A percentile compares a stretch with the other conserved stretches of the same genome.
These are phyloP conservation scores for Cutaneotrichosporon sp. DNA, from an alignment of 1,284 basidiomycete genomes.

Conservation along the genomic window DNA sequence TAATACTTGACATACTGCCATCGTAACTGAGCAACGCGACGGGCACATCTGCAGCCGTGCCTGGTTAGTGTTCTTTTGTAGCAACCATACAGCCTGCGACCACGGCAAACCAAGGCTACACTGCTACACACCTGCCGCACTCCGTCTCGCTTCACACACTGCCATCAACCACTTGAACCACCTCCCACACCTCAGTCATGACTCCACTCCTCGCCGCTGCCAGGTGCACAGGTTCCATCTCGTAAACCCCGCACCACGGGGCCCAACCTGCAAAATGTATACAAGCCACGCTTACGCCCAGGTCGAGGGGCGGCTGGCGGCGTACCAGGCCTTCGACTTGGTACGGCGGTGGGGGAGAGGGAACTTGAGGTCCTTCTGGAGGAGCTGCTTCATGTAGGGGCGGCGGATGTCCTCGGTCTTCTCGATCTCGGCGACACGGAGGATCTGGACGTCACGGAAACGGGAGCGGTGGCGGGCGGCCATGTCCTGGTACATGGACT, in stretches of 20 bases:
- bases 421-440: slow-evolving; percentile 67
- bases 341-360: slow-evolving; percentile 85
- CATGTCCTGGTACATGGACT: slow-evolving; percentile 99
- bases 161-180: neutral
- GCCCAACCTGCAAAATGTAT: slow-evolving; percentile 25
- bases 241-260: slow-evolving; percentile 30
- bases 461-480: slow-evolving; percentile 97
- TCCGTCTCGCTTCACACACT: neutral
- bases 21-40: neutral
- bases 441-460: slow-evolving; percentile 83
- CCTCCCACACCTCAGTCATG: neutral
- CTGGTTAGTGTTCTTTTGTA: neutral
- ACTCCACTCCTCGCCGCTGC: neutral
- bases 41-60: neutral
- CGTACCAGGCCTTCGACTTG: slow-evolving; percentile 55
- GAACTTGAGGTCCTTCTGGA: slow-evolving; percentile 90
- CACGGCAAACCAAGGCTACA: neutral
- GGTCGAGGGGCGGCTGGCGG: slow-evolving; percentile 54
- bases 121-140: no score
- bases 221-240: slow-evolving; percentile 37
- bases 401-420: slow-evolving; percentile 82
- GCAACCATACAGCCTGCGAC: no score
- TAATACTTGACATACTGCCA: no score
- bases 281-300: slow-evolving; percentile 45
- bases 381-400: slow-evolving; percentile 96